A percentile compares a stretch with the other conserved stretches of the same genome.
These are phyloP conservation scores for Cucumis melo DNA, from an alignment of 306 rosid species.

Conservation along the genomic window DNA sequence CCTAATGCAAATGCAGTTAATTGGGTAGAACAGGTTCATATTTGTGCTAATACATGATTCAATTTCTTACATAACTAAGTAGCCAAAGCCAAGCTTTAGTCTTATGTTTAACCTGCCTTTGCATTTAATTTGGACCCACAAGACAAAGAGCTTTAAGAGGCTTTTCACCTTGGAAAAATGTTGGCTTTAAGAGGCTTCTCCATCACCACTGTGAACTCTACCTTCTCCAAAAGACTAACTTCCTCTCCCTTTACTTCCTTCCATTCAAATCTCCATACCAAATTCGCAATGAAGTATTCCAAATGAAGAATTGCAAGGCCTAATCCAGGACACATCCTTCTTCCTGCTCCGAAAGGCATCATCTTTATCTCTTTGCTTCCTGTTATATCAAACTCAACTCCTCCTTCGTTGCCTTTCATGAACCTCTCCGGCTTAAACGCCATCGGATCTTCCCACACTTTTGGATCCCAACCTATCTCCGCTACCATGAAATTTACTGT, in stretches of 20 bases:
- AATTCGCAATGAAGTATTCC: conserved; percentile 5
- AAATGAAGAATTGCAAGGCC: conserved; percentile 4
- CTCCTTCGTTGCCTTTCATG: too few species aligned
- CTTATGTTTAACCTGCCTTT: too few species aligned
- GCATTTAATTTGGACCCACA: too few species aligned
- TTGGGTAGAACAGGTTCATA: too few species aligned
- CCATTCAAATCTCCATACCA: conserved; percentile 8
- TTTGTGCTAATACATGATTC: too few species aligned
- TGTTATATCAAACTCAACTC: too few species aligned
- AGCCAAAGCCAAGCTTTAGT: too few species aligned
- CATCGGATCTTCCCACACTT: too few species aligned
- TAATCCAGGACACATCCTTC: conserved; percentile 7
- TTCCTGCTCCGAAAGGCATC: conserved; percentile 10
- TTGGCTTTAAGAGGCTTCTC: background rate
- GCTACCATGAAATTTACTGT: background rate
- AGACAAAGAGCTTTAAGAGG: too few species aligned
- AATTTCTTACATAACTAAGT: too few species aligned
- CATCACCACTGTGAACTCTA: background rate
- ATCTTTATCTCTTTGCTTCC: conserved; percentile 6
- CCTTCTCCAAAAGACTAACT: background rate
- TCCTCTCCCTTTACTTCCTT: background rate
- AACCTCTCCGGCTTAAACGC: too few species aligned
- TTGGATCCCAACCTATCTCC: background rate
- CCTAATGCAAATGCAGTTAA: too few species aligned
- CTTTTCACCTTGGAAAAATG: background rate